Conservation (phyloP, 1,139 yeast genomes). For the Candida dubliniensis region DNA sequence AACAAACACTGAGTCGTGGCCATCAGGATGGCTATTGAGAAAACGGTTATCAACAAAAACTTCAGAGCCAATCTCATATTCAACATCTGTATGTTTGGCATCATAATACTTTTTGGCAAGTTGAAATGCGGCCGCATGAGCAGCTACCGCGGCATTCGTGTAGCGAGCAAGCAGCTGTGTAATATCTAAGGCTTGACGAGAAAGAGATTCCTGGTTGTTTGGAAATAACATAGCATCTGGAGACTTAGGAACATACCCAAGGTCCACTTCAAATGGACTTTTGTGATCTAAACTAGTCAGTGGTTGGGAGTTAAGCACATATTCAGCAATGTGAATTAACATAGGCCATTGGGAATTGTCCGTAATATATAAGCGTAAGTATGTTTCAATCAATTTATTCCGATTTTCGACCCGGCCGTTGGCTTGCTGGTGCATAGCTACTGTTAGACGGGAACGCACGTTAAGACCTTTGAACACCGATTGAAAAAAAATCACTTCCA, state of each 20-base stretch:
- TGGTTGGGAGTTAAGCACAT: background rate
- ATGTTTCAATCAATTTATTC: background rate
- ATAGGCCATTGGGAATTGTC: background rate
- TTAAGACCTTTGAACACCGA: background rate
- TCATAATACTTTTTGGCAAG: too few relatives aligned
- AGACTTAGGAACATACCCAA: background rate
- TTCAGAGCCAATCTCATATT: too few relatives aligned
- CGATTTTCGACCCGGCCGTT: background rate
- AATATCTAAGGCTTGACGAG: too few relatives aligned
- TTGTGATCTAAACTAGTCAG: background rate
- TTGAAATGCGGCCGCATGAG: too few relatives aligned
- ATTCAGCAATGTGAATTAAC: background rate
- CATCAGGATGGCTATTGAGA: too few relatives aligned
- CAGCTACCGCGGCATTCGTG: too few relatives aligned
- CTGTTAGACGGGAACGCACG: background rate
- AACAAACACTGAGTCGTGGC: too few relatives aligned
- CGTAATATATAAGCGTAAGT: background rate
- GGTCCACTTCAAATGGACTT: background rate
- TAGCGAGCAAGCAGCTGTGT: too few relatives aligned
- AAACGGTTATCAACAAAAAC: too few relatives aligned
- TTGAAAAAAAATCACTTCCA: background rate
- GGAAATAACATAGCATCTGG: too few relatives aligned
- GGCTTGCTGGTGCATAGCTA: background rate
- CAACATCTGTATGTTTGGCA: too few relatives aligned
- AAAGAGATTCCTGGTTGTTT: too few relatives aligned